phyloP scores from a whole-genome alignment of 2,329 filamentous ascomycete species.

The Colletotrichum sansevieriae region DNA sequence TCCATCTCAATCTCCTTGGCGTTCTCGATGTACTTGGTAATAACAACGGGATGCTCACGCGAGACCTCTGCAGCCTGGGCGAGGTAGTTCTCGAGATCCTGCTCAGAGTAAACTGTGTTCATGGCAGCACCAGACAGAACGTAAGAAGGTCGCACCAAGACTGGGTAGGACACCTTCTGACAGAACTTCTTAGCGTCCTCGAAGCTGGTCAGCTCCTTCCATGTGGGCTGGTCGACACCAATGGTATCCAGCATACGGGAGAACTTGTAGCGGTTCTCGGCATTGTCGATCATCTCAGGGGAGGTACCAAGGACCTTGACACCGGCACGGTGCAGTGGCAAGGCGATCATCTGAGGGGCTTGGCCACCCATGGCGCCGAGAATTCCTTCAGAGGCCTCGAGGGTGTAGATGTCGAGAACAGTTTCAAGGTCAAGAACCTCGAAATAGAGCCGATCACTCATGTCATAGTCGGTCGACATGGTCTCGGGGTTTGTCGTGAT shows the following conservation, averaged over 20 bases:
- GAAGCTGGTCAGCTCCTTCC: conserved; percentile 97
- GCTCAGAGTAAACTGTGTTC: conserved; percentile 98
- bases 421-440: conserved; percentile 95
- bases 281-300: conserved; percentile 98
- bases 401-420: conserved; percentile 91
- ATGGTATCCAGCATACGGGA: conserved; percentile 97
- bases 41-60: conserved; percentile 94
- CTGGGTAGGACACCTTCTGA: conserved; percentile 89
- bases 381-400: conserved; percentile 86
- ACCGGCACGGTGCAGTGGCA: conserved; percentile 88
- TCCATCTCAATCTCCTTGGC: conserved; percentile 99
- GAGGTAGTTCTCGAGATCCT: conserved; percentile 89
- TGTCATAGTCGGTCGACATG: conserved; percentile 88
- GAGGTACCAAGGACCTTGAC: conserved; percentile 96
- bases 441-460: conserved; percentile 86
- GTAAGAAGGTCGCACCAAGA: conserved; percentile 95
- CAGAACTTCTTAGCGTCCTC: conserved; percentile 92
- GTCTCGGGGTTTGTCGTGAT: conserved; percentile 84
- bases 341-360: conserved; percentile 96
- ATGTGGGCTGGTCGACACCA: conserved; percentile 93
- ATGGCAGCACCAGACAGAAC: conserved; percentile 97
- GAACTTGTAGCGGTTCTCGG: conserved; percentile 99
- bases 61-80: conserved; percentile 94
- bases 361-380: conserved; percentile 97
- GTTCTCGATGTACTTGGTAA: conserved; percentile 99